phyloP scores from a whole-genome alignment of 139 green algal species.

The Yamagishiella unicocca region DNA sequence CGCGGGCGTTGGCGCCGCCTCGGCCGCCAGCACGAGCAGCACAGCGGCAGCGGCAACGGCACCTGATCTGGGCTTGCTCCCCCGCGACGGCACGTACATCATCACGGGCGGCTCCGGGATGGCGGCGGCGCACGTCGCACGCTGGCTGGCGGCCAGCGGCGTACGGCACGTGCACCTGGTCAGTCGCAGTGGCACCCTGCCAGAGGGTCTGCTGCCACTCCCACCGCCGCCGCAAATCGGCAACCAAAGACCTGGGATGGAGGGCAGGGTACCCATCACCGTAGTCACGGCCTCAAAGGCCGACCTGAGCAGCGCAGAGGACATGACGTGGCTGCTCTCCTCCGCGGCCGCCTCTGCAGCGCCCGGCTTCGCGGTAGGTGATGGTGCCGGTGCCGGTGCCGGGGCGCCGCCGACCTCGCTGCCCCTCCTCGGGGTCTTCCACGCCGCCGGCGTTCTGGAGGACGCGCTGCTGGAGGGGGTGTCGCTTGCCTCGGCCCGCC shows the following conservation, averaged over 20 bases:
- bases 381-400: too few relatives aligned
- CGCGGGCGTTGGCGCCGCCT: background rate
- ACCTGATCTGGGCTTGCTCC: background rate
- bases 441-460: slow-evolving; percentile 64
- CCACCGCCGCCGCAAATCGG: background rate
- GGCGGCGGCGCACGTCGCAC: slow-evolving; percentile 48
- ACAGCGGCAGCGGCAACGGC: background rate
- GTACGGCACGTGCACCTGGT: slow-evolving; percentile 60
- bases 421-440: slow-evolving; percentile 56
- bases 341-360: background rate
- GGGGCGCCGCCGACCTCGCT: background rate
- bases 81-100: slow-evolving; percentile 51
- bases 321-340: slow-evolving; percentile 26
- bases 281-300: slow-evolving; percentile 51
- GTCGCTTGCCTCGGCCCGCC: slow-evolving; percentile 27
- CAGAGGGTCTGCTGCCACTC: slow-evolving; percentile 7
- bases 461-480: slow-evolving; percentile 51
- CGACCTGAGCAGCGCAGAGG: slow-evolving; percentile 43
- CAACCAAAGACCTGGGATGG: too few relatives aligned
- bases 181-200: slow-evolving; percentile 50
- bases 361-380: too few relatives aligned
- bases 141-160: slow-evolving; percentile 49
- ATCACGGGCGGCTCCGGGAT: slow-evolving; percentile 63
- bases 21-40: background rate
- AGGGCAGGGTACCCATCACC: background rate